A percentile compares a stretch with the other conserved stretches of the same genome.
Conservation (phyloP, 1,284 basidiomycete species). For the Rhodofomes roseus region DNA sequence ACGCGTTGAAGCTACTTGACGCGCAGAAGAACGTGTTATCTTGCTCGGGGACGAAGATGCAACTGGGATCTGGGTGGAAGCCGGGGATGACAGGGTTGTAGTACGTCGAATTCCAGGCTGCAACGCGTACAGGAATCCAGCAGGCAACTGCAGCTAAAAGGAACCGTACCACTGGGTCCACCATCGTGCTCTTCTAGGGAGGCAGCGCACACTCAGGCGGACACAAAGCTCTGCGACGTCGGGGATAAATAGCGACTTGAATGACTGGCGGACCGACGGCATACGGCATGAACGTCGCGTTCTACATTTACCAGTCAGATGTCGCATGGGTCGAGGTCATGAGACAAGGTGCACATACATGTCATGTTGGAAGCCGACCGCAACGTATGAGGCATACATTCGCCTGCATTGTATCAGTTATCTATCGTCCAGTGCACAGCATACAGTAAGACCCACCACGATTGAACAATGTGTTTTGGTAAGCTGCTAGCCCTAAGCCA, state of each 20-base stretch:
- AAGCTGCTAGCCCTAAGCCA: too few species aligned
- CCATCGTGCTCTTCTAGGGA: not conserved
- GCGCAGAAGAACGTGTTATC: conserved; percentile 1
- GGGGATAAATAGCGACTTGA: not conserved
- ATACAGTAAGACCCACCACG: too few species aligned
- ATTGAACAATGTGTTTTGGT: too few species aligned
- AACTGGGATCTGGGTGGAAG: not conserved
- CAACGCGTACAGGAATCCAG: not conserved
- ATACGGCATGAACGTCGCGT: not conserved
- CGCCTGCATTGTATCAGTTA: too few species aligned
- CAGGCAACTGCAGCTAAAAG: not conserved
- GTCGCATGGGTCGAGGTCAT: not conserved
- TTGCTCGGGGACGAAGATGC: not conserved
- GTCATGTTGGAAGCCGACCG: not conserved
- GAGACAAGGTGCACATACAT: not conserved
- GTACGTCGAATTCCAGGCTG: not conserved
- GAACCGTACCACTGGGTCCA: too few species aligned
- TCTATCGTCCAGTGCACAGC: too few species aligned
- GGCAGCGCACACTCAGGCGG: not conserved
- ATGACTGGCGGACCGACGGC: not conserved
- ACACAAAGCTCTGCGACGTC: not conserved
- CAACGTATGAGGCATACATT: too few species aligned
- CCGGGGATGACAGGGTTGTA: not conserved
- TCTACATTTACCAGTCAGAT: not conserved
- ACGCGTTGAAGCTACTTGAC: conserved; percentile 1